Evolutionary conservation across 192 early-diverging fungal genomes (phyloP), one percentile per base, ranked within the genome.

Genomic region (Podila epigama): DNA sequence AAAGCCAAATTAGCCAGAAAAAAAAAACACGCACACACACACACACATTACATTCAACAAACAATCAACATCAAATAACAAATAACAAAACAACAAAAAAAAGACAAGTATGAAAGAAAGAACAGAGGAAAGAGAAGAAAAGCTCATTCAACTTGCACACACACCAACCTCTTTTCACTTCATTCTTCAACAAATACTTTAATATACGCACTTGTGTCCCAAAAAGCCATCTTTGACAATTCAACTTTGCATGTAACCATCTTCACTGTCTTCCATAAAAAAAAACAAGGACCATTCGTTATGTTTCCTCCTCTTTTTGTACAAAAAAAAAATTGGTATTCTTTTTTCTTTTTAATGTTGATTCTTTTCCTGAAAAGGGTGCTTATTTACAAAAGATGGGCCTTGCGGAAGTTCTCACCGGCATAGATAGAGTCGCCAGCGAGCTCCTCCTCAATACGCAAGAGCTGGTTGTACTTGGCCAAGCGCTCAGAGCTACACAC

Each of bases 391-490:
- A 88, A 71, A 15, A 79, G 63, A 37, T 88, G 87, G 58, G 87
- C 87, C 48, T 88, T 84, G 85, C 93, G 92, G 92, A 97, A 97
- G 82, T 93, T 87, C 75, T 87, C 88, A 57, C 97, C 97, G 54
- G 97, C 97, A 83, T 98, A 98, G 83, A 92, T 82, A 66, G 95
- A 95, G 58, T 93, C 90, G 58, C 87, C 88, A 70, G 94, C 95
- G 41, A 99, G 90, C 86, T 97, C 93, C 84, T 98, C 95, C 85
- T 99, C 97, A 70, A 99, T 99, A 64, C 95, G 91, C 58, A 99
- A 88, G 58, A 99, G 86, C 88, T 98, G 96, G 92, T 99, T 99
- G 90, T 96, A 97, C 91, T 99, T 99, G 77, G 96, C 94, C 58
- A 97, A 80, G 78, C 97, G 91, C 88, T 99, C 97, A 32, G 93